A percentile compares a stretch with the other conserved stretches of the same genome.
Conservation (phyloP, 2,329 filamentous ascomycete genomes). For the Fusarium guadeloupense region DNA sequence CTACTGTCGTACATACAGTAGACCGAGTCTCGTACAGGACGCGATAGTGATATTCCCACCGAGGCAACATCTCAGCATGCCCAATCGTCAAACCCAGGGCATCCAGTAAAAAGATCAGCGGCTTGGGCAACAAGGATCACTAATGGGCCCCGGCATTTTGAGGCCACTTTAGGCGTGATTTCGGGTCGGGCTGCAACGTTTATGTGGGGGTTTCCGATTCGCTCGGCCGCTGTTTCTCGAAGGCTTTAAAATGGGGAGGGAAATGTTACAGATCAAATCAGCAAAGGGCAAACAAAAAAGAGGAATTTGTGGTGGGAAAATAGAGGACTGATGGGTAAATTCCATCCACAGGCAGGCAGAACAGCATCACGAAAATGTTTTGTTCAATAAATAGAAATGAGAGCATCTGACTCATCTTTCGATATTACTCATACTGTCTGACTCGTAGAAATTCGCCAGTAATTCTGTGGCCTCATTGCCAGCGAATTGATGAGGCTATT, state of each 20-base stretch:
- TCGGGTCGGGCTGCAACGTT: slow-evolving; percentile 37
- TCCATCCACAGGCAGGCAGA: neutral
- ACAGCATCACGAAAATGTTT: neutral
- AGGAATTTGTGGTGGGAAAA: neutral
- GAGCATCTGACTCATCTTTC: neutral
- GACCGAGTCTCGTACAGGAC: neutral
- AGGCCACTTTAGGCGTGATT: slow-evolving; percentile 32
- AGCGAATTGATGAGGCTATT: slow-evolving; percentile 23
- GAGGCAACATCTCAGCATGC: slow-evolving; percentile 6
- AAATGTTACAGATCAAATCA: neutral
- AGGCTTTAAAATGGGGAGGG: slow-evolving; percentile 11
- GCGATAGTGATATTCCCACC: slow-evolving; percentile 2
- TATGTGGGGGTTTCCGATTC: slow-evolving; percentile 40
- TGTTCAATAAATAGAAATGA: slow-evolving; percentile 4
- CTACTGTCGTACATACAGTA: slow-evolving; percentile 1
- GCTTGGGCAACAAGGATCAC: slow-evolving; percentile 8
- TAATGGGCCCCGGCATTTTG: slow-evolving; percentile 27
- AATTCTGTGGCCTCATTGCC: slow-evolving; percentile 4
- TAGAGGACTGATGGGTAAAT: neutral
- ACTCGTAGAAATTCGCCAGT: neutral
- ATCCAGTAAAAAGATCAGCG: slow-evolving; percentile 32
- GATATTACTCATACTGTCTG: slow-evolving; percentile 12
- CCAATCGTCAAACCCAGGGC: slow-evolving; percentile 37
- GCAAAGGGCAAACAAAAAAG: slow-evolving; percentile 6
- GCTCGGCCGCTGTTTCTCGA: slow-evolving; percentile 12